Percentiles rank a stretch among this genome's conserved stretches.
phyloP scores from a whole-genome alignment of 768 basidiomycete genomes.

The Paxillus involutus region DNA sequence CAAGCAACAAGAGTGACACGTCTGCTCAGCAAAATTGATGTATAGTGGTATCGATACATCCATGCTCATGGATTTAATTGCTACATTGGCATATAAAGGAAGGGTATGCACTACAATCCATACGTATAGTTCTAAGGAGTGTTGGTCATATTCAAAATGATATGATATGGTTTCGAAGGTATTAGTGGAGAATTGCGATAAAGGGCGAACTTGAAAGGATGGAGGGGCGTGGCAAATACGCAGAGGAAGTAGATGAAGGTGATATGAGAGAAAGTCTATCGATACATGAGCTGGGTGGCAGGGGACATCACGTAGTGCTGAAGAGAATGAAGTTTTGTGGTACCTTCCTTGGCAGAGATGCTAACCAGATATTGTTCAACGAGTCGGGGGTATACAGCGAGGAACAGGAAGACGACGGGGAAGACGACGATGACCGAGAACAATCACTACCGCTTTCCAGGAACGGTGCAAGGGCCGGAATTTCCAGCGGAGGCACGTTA shows the following conservation, averaged over 20 bases:
- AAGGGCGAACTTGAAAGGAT: too few species aligned
- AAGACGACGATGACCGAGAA: slow-evolving; percentile 20
- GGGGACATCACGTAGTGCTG: slow-evolving; percentile 14
- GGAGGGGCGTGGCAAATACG: not conserved
- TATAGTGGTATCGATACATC: not conserved
- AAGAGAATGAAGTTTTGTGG: slow-evolving; percentile 15
- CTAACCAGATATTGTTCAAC: slow-evolving; percentile 6
- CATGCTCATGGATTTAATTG: not conserved
- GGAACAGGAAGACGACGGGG: slow-evolving; percentile 25
- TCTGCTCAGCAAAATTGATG: not conserved
- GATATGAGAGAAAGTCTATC: not conserved
- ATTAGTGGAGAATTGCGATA: not conserved
- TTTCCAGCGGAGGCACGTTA: slow-evolving; percentile 2
- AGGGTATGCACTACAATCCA: not conserved
- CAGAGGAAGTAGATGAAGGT: not conserved
- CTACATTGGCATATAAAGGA: not conserved
- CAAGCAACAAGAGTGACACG: too few species aligned
- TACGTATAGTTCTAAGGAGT: not conserved
- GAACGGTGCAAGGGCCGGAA: slow-evolving; percentile 14
- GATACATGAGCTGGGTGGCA: slow-evolving; percentile 2
- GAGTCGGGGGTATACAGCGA: slow-evolving; percentile 10
- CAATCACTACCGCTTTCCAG: slow-evolving; percentile 13
- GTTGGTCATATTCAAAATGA: not conserved
- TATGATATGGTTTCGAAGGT: not conserved
- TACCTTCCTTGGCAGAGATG: slow-evolving; percentile 5